Evolutionary conservation across 2,329 filamentous ascomycete species (phyloP).

Genomic region (Diaporthe citrichinensis): DNA sequence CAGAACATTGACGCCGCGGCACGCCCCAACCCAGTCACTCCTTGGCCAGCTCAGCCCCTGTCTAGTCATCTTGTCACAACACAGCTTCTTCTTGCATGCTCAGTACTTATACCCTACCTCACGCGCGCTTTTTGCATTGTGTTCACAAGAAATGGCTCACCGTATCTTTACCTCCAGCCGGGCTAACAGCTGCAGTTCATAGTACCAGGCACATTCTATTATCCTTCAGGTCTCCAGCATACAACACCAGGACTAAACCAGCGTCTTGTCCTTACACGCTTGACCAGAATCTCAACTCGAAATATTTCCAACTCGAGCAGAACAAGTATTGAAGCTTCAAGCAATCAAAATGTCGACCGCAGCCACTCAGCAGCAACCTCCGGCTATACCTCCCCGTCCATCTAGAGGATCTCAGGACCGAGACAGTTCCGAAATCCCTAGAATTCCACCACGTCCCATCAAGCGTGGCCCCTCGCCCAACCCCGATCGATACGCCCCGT

Average conservation of each 20-base stretch:
- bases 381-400: constrained; percentile 71
- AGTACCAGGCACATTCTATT: constrained; percentile 6
- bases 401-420: constrained; percentile 62
- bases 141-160: constrained; percentile 13
- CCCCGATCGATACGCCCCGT: constrained; percentile 84
- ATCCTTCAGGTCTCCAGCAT: background rate
- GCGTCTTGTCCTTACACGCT: background rate
- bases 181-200: constrained; percentile 28
- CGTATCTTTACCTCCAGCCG: constrained; percentile 17
- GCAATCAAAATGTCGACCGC: constrained; percentile 61
- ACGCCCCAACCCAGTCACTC: constrained; percentile 3
- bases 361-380: constrained; percentile 62
- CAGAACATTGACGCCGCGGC: constrained; percentile 9
- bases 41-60: constrained; percentile 33
- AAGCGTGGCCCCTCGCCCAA: constrained; percentile 84
- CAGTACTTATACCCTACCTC: constrained; percentile 34
- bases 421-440: constrained; percentile 66
- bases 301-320: background rate
- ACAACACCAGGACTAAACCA: constrained; percentile 3
- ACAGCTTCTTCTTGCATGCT: constrained; percentile 23
- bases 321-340: background rate
- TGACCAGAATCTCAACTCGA: background rate
- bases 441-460: constrained; percentile 84
- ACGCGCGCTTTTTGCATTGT: background rate
- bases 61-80: constrained; percentile 29